A percentile compares a stretch with the other conserved stretches of the same genome.
phyloP scores from a whole-genome alignment of 208 protist genomes.

The Wallacemonas rigidus region DNA sequence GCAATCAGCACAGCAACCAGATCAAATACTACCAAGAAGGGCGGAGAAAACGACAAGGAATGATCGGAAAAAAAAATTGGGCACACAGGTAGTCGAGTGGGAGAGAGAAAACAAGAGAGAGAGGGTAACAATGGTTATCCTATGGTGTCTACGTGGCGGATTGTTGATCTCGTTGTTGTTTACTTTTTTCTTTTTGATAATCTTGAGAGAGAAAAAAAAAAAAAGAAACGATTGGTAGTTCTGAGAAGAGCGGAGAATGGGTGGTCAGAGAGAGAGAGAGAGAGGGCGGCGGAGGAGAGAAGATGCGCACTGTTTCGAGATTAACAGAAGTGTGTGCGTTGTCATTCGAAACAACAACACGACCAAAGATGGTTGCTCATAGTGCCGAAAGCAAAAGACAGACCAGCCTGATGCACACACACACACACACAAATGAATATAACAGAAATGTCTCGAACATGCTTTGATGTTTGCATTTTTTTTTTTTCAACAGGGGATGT shows the following conservation, averaged over 20 bases:
- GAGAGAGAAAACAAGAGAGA: not conserved
- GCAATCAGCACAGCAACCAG: too few species aligned
- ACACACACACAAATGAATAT: not conserved
- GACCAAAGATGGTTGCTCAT: too few species aligned
- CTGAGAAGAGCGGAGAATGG: not conserved
- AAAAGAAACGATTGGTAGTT: not conserved
- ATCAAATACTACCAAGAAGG: too few species aligned
- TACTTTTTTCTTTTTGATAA: not conserved
- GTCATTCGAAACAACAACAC: too few species aligned
- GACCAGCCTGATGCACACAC: not conserved
- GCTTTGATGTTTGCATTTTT: too few species aligned
- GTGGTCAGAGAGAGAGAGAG: not conserved
- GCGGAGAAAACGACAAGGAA: conserved; percentile 1
- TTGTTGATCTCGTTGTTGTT: too few species aligned
- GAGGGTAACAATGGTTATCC: not conserved
- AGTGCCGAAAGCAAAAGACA: too few species aligned
- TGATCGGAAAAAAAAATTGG: conserved; percentile 12
- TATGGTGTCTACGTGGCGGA: too few species aligned
- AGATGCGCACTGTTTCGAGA: too few species aligned
- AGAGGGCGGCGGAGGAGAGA: too few species aligned
- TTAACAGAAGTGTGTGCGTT: too few species aligned
- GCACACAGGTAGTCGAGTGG: conserved; percentile 1
- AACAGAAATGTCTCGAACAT: not conserved
- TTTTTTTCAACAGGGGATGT: too few species aligned
- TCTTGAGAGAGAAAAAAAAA: not conserved